Base-by-base conservation (phyloP, 2,329 filamentous ascomycete genomes). In the Aspergillus sp. region DNA sequence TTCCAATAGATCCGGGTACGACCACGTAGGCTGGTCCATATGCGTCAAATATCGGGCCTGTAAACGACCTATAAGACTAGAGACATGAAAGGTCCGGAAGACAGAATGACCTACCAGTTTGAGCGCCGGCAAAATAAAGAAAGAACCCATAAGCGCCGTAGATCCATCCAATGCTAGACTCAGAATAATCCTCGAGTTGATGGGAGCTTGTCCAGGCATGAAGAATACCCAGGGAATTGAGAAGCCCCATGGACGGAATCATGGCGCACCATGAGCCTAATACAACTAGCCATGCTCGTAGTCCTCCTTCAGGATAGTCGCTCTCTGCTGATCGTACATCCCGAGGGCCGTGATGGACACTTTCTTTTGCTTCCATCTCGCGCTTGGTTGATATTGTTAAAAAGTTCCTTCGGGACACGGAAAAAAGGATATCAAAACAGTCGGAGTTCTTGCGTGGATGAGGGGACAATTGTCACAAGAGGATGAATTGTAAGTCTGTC, bases 231-330 rank as follows among this genome's bases (percentile, higher is more conserved):
- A 78, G 64, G 3, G 70, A 76, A 31, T 78, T 79, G 55, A 78
- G 63, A 22, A 79, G 45, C 6, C 79, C 79, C 59, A 80, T 76
- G 4, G 71, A 72, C 11, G 73, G 72, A 24, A 77, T 66, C 63
- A 80, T 76, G 26, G 60, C 58, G 36, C 64, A 66, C 67, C 73
- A 79, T 16, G 77, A 72, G 6, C 78, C 79, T 2, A 75, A 60
- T 0, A 80, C 79, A 1, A 80, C 77, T 0, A 76, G 70, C 77
- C 79, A 81, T 36, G 79, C 78, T 46, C 66, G 60, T 2, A 71
- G 59, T 0, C 78, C 78, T 16, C 79, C 78, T 59, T 81, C 79
- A 0, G 79, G 78, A 18, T 64, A 65, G 14, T 26, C 14, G 3
- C 14, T 42, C 1, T 42, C 36, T 42, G 5, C 16, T 16, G 36